Evolutionary conservation across 768 basidiomycete genomes (phyloP), one percentile per base, ranked within the genome.

Genomic region (Pisolithus sp.): DNA sequence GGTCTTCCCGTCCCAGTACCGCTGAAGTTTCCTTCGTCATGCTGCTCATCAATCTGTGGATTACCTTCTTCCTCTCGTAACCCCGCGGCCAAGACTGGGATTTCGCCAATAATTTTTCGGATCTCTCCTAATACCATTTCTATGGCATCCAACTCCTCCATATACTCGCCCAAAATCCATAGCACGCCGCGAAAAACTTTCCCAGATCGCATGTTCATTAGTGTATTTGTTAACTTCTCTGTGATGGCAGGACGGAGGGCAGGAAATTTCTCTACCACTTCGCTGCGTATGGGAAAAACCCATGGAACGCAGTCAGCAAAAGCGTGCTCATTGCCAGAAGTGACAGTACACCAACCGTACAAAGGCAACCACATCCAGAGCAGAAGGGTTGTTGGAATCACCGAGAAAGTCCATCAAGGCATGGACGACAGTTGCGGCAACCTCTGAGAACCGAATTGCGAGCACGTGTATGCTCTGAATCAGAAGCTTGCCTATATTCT

Each of bases 81-180:
- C 71, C 96, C 93, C 0, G 87, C 85, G 1, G 95, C 92, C 43
- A 97, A 71, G 50, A 99, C 97, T 5, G 96, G 96, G n/a, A 99
- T 88, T 72, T 99, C 96, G 13, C 96, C 95, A 34, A 99, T 70
- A 13, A 91, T 85, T 63, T 85, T 83, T 50, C 93, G 76, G 41
- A 97, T 76, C 66, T 91, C 89, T 44, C 74, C 73, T 77, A 96
- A 83, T 2, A 84, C 78, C 42, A 69, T 75, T 53, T 83, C 76
- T 54, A 97, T 89, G 53, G 89, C 89, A 50, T 68, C 52, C 46
- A 77, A 70, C 5, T 74, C 70, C 56, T 85, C 81, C 37, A 89
- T 85, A 60, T 98, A 99, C 71, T 98, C 95, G 56, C 96, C 95
- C n/a, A 97, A 76, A 57, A 98, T 96, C 95, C 96, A 98, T 45